Evolutionary conservation across 2,329 filamentous ascomycete species (phyloP).

Genomic region (Aspergillus pseudotamarii): DNA sequence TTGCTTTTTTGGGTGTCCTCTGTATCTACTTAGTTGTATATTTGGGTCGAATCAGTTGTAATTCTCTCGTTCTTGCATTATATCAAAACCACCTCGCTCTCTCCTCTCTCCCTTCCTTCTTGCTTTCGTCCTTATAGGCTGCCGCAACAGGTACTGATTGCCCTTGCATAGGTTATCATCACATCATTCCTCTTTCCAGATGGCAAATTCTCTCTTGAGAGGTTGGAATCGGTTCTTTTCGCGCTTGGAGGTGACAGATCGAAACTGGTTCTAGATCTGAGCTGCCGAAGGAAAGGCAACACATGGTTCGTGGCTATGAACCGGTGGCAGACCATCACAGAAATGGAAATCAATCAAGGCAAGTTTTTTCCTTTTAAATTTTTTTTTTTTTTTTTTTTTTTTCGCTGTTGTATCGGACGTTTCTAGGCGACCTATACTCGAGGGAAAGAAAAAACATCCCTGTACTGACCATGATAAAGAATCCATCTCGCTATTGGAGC

Average conservation of each 20-base stretch:
- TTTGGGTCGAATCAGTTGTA: neutral
- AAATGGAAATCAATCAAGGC: constrained; percentile 92
- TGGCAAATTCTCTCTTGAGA: constrained; percentile 75
- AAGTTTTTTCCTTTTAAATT: constrained; percentile 22
- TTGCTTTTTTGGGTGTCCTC: neutral
- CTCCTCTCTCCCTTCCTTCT: neutral
- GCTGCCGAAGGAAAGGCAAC: constrained; percentile 75
- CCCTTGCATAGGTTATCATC: constrained; percentile 79
- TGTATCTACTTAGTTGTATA: constrained; percentile 5
- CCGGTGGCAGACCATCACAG: constrained; percentile 97
- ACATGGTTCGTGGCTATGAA: constrained; percentile 98
- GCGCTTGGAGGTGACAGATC: constrained; percentile 72
- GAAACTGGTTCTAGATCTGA: constrained; percentile 92
- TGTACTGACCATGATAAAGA: constrained; percentile 55
- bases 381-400: neutral
- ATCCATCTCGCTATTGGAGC: constrained; percentile 77
- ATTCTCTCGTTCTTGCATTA: constrained; percentile 1
- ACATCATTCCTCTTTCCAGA: constrained; percentile 92
- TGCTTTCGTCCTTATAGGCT: constrained; percentile 9
- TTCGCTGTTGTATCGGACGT: neutral
- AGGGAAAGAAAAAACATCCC: neutral
- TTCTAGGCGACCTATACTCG: neutral
- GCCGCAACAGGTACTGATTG: constrained; percentile 10
- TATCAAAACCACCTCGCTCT: neutral
- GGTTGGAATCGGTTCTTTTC: constrained; percentile 72